Evolutionary conservation across 2,329 filamentous ascomycete species (phyloP), one percentile per base, ranked within the genome.

Genomic region (Aspergillus novoparasiticus): DNA sequence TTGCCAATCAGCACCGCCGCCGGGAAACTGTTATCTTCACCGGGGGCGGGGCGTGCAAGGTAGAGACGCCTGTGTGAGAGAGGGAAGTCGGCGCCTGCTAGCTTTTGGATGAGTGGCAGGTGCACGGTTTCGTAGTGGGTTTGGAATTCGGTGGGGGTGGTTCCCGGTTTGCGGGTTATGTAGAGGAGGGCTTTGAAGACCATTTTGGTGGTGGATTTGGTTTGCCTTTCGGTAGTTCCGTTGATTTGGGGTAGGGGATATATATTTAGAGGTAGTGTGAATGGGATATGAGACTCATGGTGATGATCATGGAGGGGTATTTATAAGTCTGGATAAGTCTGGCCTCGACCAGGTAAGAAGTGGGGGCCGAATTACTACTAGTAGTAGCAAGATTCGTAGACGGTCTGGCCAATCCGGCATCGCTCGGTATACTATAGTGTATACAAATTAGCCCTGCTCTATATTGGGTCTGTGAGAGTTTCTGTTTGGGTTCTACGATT

Each of bases 111-210:
- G 14, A 57, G 59, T 21, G 59, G 53, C 21, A 57, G 45, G 41
- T 54, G 62, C 6, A 55, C 32, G 10, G 19, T 55, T 55, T 55
- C 51, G 21, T 55, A 55, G 21, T 55, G 51, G 21, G 30, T 16
- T 26, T 19, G 23, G 51, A 55, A 55, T 39, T 55, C 51, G 51
- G 51, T 10, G 12, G 51, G 51, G 32, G 51, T 55, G n/a, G 12
- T 55, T 12, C 51, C 51, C 11, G 10, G 16, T 39, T 55, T 55
- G 51, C 51, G 51, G 32, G 51, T 26, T 14, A 39, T 16, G 32
- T 36, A 55, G 4, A 55, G 30, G n/a, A 55, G 34, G n/a, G 16
- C 21, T 39, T 55, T 39, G 32, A 26, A 55, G n/a, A 39, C 32
- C 51, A 55, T 55, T 23, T 39, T 34, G 26, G 26, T 28, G 26